Conservation (phyloP, 345 rosid species). For the Kernera saxatilis region DNA sequence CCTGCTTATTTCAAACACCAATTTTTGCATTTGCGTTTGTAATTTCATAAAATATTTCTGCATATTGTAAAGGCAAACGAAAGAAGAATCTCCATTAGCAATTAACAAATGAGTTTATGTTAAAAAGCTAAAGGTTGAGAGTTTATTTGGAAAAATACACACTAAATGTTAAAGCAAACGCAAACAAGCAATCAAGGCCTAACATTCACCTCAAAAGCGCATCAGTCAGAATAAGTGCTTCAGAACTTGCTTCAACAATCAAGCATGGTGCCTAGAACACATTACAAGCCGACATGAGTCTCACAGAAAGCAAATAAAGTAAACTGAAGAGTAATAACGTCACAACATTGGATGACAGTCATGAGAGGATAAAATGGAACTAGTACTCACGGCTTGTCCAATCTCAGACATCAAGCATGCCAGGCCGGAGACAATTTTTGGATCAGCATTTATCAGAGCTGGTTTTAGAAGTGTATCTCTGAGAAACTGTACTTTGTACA, state of each 20-base stretch:
- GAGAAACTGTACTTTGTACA: conserved; percentile 70
- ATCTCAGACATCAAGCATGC: conserved; percentile 89
- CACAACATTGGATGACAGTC: not conserved
- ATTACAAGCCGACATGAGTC: conserved; percentile 18
- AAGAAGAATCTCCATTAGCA: not conserved
- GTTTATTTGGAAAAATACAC: not conserved
- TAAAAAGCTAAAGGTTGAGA: not conserved
- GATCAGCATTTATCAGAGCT: conserved; percentile 69
- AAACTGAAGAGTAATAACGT: not conserved
- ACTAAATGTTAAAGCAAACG: not conserved
- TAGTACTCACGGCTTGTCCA: conserved; percentile 84
- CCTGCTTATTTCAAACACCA: not conserved
- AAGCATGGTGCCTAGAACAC: conserved; percentile 71
- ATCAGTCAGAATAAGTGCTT: conserved; percentile 68
- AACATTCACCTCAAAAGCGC: conserved; percentile 67
- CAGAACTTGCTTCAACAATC: conserved; percentile 79
- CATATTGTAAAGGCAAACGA: not conserved
- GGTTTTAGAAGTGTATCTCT: conserved; percentile 74
- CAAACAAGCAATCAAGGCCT: conserved; percentile 11
- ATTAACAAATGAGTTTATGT: not conserved
- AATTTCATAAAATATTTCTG: not conserved
- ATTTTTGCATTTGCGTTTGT: not conserved
- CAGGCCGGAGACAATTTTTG: conserved; percentile 72
- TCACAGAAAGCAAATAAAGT: conserved; percentile 6
- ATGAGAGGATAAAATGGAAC: not conserved